phyloP scores from a whole-genome alignment of 306 rosid species.

The Quercus ilex region DNA sequence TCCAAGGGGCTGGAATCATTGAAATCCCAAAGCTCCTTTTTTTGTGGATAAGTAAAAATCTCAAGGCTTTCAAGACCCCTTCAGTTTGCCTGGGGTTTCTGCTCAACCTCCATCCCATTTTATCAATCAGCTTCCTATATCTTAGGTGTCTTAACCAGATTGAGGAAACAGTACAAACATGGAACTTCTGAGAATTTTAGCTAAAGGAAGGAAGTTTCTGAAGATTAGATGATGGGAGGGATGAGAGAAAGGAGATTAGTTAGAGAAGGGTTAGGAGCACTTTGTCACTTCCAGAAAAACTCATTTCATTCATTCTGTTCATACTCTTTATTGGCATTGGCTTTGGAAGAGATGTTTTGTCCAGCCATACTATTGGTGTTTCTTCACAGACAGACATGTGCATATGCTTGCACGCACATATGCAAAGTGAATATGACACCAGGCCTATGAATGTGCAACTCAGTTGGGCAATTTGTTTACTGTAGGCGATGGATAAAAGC shows the following conservation, averaged over 20 bases:
- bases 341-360: not conserved
- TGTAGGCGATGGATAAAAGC: not conserved
- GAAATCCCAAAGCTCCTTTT: not conserved
- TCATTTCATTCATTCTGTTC: not conserved
- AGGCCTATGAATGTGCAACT: not conserved
- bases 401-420: not conserved
- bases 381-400: not conserved
- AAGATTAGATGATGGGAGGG: not conserved
- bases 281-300: not conserved
- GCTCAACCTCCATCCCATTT: not conserved
- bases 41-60: not conserved
- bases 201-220: not conserved
- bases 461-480: not conserved
- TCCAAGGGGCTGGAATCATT: not conserved
- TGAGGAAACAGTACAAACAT: not conserved
- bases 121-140: not conserved
- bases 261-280: not conserved
- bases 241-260: not conserved
- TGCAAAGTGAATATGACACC: not conserved
- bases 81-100: not conserved
- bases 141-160: not conserved
- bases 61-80: not conserved
- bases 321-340: not conserved
- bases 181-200: not conserved
- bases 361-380: not conserved